Base-by-base conservation (phyloP, 2,329 filamentous ascomycete species). In the Fragosphaeria purpurea region DNA sequence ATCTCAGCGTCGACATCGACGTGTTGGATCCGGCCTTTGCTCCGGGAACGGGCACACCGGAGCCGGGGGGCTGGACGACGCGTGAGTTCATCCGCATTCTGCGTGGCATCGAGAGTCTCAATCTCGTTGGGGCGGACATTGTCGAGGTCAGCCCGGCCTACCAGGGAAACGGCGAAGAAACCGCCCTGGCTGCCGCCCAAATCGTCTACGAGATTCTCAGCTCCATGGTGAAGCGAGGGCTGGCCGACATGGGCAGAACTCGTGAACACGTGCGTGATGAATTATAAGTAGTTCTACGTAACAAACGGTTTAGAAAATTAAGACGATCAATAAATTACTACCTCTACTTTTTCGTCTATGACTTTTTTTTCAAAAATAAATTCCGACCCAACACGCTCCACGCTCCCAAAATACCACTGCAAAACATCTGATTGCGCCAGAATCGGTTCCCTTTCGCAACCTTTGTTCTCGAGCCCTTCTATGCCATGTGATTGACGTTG, bases 61-160 rank as follows among this genome's bases (percentile, higher is more conserved):
- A 95, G 70, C 85, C 88, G 0, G 89, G 90, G 51, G 89, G 89
- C 39, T 95, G 89, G 89, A 93, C 87, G 6, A 94, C 86, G 22
- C 74, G 89, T 47, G 90, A 95, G 71, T 72, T 95, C 58, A 91
- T 95, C 56, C 74, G 85, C 10, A 88, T 95, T 52, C 67, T 95
- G 63, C 74, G 88, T 35, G 88, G 87, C 0, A 77, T 95, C 41
- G 89, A 95, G 69, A 78, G 73, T 0, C 65, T 95, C 63, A 95
- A 95, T 62, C 70, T 95, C 4, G 86, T 95, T 4, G 90, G 88
- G 1, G 90, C 88, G 0, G 90, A 95, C 67, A 79, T 95, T 46
- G 90, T 96, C 5, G 90, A 95, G 72, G 87, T 94, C 7, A 81
- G 84, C 42, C 89, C 89, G 0, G 85, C 85, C 10, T 95, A 94